A percentile compares a stretch with the other conserved stretches of the same genome.
phyloP scores from a whole-genome alignment of 23 red algal genomes.

The Agarophyton chilense region DNA sequence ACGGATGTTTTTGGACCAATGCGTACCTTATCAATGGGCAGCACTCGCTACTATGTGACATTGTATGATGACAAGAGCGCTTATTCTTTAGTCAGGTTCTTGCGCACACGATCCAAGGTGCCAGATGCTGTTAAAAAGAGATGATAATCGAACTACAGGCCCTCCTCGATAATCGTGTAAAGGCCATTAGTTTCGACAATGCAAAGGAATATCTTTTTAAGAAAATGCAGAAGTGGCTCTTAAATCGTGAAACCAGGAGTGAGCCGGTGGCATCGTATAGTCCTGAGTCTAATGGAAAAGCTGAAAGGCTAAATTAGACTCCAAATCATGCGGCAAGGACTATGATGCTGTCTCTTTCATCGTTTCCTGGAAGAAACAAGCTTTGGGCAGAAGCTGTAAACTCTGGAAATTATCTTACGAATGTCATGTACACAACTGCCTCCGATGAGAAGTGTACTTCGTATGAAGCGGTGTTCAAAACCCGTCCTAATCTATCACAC shows the following conservation, averaged over 20 bases:
- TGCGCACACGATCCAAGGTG: not conserved
- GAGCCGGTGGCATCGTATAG: constrained; percentile 3
- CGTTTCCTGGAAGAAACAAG: not conserved
- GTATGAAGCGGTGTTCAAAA: not conserved
- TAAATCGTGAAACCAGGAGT: not conserved
- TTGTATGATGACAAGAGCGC: constrained; percentile 32
- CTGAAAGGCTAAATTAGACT: not conserved
- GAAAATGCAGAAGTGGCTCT: constrained; percentile 8
- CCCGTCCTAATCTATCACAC: constrained; percentile 8
- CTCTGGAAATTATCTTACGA: not conserved
- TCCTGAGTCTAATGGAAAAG: constrained; percentile 40
- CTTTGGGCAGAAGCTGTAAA: constrained; percentile 10
- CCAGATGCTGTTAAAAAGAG: constrained; percentile 1
- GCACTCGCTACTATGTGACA: constrained; percentile 18
- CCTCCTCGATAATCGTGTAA: not conserved
- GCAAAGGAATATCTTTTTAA: constrained; percentile 14
- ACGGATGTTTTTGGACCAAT: not conserved
- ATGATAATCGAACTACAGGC: constrained; percentile 17
- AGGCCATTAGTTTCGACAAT: not conserved
- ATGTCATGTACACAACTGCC: not conserved
- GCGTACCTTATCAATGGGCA: not conserved
- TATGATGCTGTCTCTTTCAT: not conserved
- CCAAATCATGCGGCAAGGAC: constrained; percentile 10
- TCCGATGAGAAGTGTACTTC: not conserved
- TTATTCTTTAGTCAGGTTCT: constrained; percentile 18